Evolutionary conservation across 106 monocot species (phyloP), one percentile per base, ranked within the genome.

Genomic region (Phalaenopsis aphrodite): DNA sequence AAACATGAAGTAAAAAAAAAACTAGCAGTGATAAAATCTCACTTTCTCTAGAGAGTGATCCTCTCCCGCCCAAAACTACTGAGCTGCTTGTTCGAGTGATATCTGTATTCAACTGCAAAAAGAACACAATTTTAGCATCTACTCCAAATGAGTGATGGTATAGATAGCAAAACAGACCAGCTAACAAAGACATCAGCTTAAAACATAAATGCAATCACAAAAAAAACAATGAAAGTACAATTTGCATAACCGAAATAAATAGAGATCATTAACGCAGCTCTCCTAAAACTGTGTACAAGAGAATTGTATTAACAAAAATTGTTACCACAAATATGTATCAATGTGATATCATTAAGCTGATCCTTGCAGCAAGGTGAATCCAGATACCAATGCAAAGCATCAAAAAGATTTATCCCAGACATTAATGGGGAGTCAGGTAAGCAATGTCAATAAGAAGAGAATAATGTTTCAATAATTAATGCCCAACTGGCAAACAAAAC

Each of bases 41-140:
- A 92, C 92, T 87, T 87, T 89, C 89, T 78, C 83, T 85, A 84
- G 89, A 85, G 80, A 89, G 56, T 43, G 89, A 85, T 80, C 67
- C 85, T 37, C 87, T 80, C 41, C 82, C 80, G 83, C 82, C 83
- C 76, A 85, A 79, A 80, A 80, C 78, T 67, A 80, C 92, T 15
- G 83, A 18, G 52, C 39, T 83, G 56, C 55, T 91, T 78, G 87
- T 83, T 81, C 83, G 89, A 79, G 73, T 73, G 58, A 83, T 66
- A 47, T 7, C 79, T 72, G 72, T 85, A 78, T 89, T 87, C 72
- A 89, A 82, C 92, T 92, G 89, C 57, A 82, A 83, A 45, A 42
- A 19, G 45, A 45, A 39, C 38, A 38, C 11, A 4, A 69, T 39
- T 21, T 69, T 39, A 69, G 69, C 69, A 69, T 52, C 52, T 39